Evolutionary conservation across 345 rosid genomes (phyloP), one percentile per base, ranked within the genome.

Genomic region (Camelina laxa): DNA sequence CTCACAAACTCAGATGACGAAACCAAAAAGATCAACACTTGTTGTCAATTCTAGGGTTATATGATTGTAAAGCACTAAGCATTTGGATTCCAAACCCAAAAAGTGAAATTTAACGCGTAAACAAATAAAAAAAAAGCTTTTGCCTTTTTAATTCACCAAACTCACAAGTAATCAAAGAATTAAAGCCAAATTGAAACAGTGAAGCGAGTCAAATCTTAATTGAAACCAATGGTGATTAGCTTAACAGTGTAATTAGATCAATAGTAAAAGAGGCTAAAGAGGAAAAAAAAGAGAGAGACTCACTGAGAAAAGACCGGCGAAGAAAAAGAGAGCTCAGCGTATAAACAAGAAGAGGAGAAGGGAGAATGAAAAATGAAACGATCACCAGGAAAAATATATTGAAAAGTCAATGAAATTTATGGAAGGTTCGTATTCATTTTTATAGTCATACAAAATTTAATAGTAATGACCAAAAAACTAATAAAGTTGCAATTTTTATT

Each of bases 301-400:
- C 16, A 67, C 73, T 13, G 78, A 27, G 30, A 27, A 39, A 66
- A 66, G 21, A 39, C 67, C 10, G 73, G 73, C 54, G 73, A 22
- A 14, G 45, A 47, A 31, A 47, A 17, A 30, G 49, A 39, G 49
- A 67, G 69, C 63, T 75, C 51, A n/a, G 74, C 35, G 62, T 59
- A 2, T 24, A 60, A 67, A 50, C 69, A 38, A 14, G 69, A 67
- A n/a, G 48, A 67, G 64, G 20, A 50, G 3, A 68, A 21, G 31
- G 31, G 16, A 31, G 19, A 74, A 27, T 24, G 48, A 60, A 33
- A 33, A 49, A 51, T 50, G 67, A 41, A 68, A 51, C 53, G 53
- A 73, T 45, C 48, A 36, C 38, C 24, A 14, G 44, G 9, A 2
- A n/a, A 54, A 45, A 38, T 31, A 38, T 31, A 27, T 27, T 27